phyloP scores from a whole-genome alignment of 352 stramenopile species.

The Pythium dissimile region DNA sequence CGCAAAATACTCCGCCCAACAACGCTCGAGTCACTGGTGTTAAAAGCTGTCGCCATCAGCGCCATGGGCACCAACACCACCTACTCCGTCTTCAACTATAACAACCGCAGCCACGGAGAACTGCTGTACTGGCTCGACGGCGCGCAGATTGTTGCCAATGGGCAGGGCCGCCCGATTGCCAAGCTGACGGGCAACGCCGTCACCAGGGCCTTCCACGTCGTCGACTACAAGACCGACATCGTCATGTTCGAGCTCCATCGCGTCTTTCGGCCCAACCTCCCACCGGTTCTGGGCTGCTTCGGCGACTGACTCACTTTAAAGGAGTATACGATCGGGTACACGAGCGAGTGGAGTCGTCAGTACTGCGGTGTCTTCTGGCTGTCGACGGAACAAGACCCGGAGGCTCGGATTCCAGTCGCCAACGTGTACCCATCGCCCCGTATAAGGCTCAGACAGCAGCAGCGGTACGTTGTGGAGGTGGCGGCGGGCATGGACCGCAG shows the following conservation, averaged over 20 bases:
- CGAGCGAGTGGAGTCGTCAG: not conserved
- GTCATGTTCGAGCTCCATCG: not conserved
- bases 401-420: not conserved
- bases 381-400: not conserved
- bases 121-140: not conserved
- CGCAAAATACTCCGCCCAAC: no score
- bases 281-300: constrained; percentile 2
- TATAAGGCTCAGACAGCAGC: not conserved
- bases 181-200: not conserved
- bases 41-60: no score
- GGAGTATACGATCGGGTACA: constrained; percentile 14
- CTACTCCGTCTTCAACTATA: not conserved
- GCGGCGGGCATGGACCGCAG: constrained; percentile 10
- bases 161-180: not conserved
- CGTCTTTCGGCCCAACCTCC: not conserved
- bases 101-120: not conserved
- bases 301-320: not conserved
- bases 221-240: not conserved
- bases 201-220: not conserved
- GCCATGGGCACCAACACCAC: no score
- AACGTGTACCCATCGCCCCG: not conserved
- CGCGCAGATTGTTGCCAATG: not conserved
- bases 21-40: no score
- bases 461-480: constrained; percentile 1
- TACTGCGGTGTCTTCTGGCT: constrained; percentile 8